Base-by-base conservation (phyloP, 1,139 yeast species). In the Suhomyces chickasaworum region DNA sequence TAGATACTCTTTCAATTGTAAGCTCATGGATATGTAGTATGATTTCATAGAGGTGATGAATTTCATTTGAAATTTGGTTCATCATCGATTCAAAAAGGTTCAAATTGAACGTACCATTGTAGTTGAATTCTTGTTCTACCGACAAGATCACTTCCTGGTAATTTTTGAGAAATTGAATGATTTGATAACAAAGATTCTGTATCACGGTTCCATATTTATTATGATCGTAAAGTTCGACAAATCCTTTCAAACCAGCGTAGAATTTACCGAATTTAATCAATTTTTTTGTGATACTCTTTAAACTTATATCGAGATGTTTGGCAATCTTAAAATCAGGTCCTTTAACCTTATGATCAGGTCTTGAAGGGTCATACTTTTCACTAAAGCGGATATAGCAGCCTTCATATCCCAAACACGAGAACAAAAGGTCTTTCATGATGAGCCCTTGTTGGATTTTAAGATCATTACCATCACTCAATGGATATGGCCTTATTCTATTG, bases 241-340 rank as follows among this genome's bases (percentile, higher is more conserved):
- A 89, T 31, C 76, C 73, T 25, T 58, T 63, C 49, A 86, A 70
- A 3, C 81, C 80, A 34, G 77, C 69, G 58, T 80, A 86, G 61
- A 77, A 76, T 54, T 83, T 82, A 1, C 96, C 96, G 42, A 74
- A 69, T 42, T 71, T 77, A 12, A 83, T 76, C 34, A 90, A 65
- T 46, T 80, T 74, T 56, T 80, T 80, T 16, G 91, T 78, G n/a
- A 89, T 74, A 40, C 85, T 86, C 59, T 86, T 86, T 52, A 89
- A 72, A 32, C 91, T 81, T 1, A 88, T 75, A 58, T 89, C 96
- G 56, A 93, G 69, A 49, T 82, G 82, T 55, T 82, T 84, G 33
- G 87, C 85, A 23, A 89, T 78, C 53, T 81, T 78, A 64, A 77
- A 90, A 49, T 86, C 93, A 1, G 96, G 95, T 0, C 96, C 96